These are phyloP conservation scores for Psophocarpus tetragonolobus DNA, from an alignment of 306 rosid species.

Conservation along the genomic window DNA sequence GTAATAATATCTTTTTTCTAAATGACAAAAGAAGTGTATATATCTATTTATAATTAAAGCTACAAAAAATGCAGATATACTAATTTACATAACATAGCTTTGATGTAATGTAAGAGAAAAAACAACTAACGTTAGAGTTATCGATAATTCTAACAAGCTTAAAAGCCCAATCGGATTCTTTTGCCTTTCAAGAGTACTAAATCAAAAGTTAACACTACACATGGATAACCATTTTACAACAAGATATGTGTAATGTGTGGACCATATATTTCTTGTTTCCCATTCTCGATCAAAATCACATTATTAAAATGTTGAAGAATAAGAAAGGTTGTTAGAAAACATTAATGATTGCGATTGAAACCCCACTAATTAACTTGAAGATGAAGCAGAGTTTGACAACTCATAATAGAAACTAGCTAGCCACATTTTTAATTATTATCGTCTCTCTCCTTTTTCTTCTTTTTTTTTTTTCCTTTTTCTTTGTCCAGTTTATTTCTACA, in stretches of 20 bases:
- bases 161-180: not conserved
- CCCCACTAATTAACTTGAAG: not conserved
- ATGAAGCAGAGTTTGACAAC: not conserved
- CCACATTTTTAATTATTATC: too few relatives aligned
- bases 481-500: not conserved
- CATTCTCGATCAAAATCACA: not conserved
- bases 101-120: not conserved
- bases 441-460: not conserved
- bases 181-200: not conserved
- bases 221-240: not conserved
- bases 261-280: not conserved
- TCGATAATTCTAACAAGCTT: not conserved
- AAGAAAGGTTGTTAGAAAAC: not conserved
- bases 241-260: not conserved
- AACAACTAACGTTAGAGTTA: not conserved
- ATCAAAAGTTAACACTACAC: not conserved
- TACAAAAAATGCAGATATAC: too few relatives aligned
- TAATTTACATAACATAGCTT: too few relatives aligned
- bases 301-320: not conserved
- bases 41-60: too few relatives aligned
- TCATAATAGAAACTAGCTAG: not conserved
- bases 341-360: not conserved
- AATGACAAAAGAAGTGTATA: too few relatives aligned
- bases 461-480: not conserved
- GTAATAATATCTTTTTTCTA: too few relatives aligned